Evolutionary conservation across 2,329 filamentous ascomycete genomes (phyloP).

Genomic region (Niveomyces coronatus): DNA sequence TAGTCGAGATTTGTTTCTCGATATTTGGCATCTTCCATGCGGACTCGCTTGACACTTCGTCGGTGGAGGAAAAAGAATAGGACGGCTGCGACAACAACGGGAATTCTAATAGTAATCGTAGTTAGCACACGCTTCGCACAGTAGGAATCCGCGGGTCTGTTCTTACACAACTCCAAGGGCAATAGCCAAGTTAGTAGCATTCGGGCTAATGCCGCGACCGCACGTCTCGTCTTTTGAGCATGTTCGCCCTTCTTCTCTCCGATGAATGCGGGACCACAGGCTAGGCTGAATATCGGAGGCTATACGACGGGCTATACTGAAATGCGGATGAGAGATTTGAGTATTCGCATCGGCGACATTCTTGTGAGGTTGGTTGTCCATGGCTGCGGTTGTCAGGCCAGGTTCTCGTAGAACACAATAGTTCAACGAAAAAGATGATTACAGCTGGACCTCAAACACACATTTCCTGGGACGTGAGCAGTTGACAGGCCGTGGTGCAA

Average conservation of each 20-base stretch:
- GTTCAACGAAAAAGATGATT: neutral
- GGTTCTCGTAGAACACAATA: too few species aligned
- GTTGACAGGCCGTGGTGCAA: too few species aligned
- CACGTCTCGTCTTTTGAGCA: constrained; percentile 34
- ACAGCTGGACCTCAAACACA: neutral
- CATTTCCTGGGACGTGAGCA: constrained; percentile 6
- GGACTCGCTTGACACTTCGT: constrained; percentile 60
- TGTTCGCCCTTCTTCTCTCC: constrained; percentile 1
- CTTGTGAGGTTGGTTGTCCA: constrained; percentile 3
- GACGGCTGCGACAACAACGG: constrained; percentile 54
- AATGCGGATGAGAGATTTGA: constrained; percentile 4
- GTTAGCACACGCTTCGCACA: neutral
- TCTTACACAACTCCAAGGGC: constrained; percentile 62
- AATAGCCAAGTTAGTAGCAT: constrained; percentile 54
- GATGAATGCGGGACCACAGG: constrained; percentile 6
- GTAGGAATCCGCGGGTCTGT: too few species aligned
- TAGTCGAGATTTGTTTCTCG: constrained; percentile 90
- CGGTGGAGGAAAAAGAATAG: constrained; percentile 71
- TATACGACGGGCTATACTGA: constrained; percentile 4
- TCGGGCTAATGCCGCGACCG: constrained; percentile 47
- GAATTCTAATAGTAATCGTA: constrained; percentile 49
- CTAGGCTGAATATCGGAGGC: constrained; percentile 1
- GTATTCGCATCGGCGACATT: constrained; percentile 3
- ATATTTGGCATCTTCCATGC: constrained; percentile 71
- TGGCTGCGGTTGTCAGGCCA: constrained; percentile 1